Evolutionary conservation across 2,329 filamentous ascomycete genomes (phyloP), one percentile per base, ranked within the genome.

Genomic region (Ramularia endophylla): DNA sequence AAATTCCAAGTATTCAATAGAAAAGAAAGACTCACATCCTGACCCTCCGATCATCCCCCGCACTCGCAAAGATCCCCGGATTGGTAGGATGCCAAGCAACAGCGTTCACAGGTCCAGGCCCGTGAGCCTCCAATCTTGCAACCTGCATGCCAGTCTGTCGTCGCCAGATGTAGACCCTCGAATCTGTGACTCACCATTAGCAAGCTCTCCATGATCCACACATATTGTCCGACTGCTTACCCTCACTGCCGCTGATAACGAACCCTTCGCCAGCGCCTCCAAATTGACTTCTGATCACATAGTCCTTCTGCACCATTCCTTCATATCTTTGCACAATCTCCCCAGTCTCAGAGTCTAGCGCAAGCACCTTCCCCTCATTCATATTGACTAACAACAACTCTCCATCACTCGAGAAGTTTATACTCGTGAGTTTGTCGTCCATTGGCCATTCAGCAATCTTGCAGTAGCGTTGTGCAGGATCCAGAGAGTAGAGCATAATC

Each of bases 251-350:
- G 56, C 86, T 90, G 19, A 94, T 73, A 8, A 97, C 83, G 62
- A 95, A 95, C 60, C 83, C 89, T 66, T 95, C 88, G 44, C 86
- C 83, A 1, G 90, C 89, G 22, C 92, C 92, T 13, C 92, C 92
- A 65, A 95, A 92, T 0, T 74, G 71, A 55, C 82, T 85, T 37
- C 90, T 77, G 44, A 98, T 94, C 41, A 95, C 76, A 58, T 72
- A 95, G 2, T 83, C 70, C 40, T 80, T 82, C 48, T 88, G 86
- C 31, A 74, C 77, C 47, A 89, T 84, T 0, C 87, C 89, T 12
- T 78, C 71, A 59, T 85, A 97, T 52, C 74, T 81, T 52, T 84
- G 80, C 4, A 90, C 70, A n/a, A 81, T 71, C 22, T 82, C 78
- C 13, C 81, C 78, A 2, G 80, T 83, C 8, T 81, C 73, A 22